Conservation (phyloP, 768 basidiomycete species). For the Termitomyces sp. region DNA sequence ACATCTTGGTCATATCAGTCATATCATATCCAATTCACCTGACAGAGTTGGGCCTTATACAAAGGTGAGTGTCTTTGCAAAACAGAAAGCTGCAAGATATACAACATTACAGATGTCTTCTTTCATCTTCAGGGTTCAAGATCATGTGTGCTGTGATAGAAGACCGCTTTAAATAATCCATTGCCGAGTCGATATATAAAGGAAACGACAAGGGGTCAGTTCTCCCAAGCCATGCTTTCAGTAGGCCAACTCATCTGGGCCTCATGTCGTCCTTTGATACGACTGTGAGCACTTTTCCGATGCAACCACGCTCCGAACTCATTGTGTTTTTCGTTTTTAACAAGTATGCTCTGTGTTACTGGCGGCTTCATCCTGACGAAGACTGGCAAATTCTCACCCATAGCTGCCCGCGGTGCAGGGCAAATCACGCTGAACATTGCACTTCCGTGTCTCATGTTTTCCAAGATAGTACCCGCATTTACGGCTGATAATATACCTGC, state of each 20-base stretch:
- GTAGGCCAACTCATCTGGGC: constrained; percentile 55
- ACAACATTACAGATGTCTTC: not conserved
- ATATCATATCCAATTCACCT: not conserved
- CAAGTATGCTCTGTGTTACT: constrained; percentile 46
- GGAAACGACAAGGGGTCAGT: not conserved
- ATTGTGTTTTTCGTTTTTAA: not conserved
- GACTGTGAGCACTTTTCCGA: constrained; percentile 37
- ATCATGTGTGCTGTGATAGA: no score
- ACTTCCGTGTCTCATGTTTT: constrained; percentile 62
- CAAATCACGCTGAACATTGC: constrained; percentile 62
- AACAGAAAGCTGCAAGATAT: not conserved
- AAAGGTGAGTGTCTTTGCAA: not conserved
- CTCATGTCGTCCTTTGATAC: constrained; percentile 51
- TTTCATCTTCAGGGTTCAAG: not conserved
- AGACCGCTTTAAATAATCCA: not conserved
- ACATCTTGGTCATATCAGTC: not conserved
- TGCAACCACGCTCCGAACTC: not conserved
- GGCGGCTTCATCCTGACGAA: constrained; percentile 57
- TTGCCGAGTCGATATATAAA: no score
- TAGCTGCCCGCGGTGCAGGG: constrained; percentile 53
- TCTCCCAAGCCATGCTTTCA: constrained; percentile 19
- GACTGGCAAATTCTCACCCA: constrained; percentile 50
- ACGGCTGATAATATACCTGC: constrained; percentile 47
- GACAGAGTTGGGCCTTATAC: not conserved
- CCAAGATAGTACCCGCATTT: constrained; percentile 66